Base-by-base conservation (phyloP, 2,329 filamentous ascomycete genomes). In the Ophiostoma novo-ulmi region DNA sequence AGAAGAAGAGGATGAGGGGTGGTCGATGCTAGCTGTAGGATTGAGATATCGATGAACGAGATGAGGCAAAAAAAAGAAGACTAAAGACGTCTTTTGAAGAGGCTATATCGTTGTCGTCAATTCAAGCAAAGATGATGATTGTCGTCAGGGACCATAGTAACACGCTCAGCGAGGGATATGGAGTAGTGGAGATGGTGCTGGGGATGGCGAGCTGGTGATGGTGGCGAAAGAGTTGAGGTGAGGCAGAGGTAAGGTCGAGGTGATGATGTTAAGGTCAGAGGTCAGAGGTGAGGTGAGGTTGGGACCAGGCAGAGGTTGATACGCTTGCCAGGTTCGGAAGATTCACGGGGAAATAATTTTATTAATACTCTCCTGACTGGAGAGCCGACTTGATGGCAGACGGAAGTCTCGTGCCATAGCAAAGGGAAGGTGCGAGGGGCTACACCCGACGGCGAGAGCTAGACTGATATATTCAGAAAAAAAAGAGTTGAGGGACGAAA, bases 351-450 rank as follows among this genome's bases (percentile, higher is more conserved):
- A 31, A 31, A 31, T 31, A 31, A 31, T 31, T 48, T 48, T 20
- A 48, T 48, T 48, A 48, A 48, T 66, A 64, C 77, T 79, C 78
- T 78, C 78, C 76, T 77, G 78, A 77, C 76, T 77, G 76, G 77
- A 80, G 75, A 75, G 77, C 78, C 75, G 36, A 68, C 78, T 77
- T 79, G 80, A 78, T 74, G 71, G 64, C 68, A 73, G 71, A 70
- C 70, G 44, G 61, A 75, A 78, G 78, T 79, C 79, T 81, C 79
- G 80, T 81, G 79, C 80, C 80, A 81, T 81, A 75, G 75, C 75
- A 78, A 72, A 75, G 75, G 75, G 78, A 71, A 73, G 70, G 71
- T 63, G 75, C 76, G 77, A 78, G 78, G 77, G 79, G 76, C 74
- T 77, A 74, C 72, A 73, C 70, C 73, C 75, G 75, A 76, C 31